Evolutionary conservation across 2,329 filamentous ascomycete species (phyloP), one percentile per base, ranked within the genome.

Genomic region (Penicillium sp.): DNA sequence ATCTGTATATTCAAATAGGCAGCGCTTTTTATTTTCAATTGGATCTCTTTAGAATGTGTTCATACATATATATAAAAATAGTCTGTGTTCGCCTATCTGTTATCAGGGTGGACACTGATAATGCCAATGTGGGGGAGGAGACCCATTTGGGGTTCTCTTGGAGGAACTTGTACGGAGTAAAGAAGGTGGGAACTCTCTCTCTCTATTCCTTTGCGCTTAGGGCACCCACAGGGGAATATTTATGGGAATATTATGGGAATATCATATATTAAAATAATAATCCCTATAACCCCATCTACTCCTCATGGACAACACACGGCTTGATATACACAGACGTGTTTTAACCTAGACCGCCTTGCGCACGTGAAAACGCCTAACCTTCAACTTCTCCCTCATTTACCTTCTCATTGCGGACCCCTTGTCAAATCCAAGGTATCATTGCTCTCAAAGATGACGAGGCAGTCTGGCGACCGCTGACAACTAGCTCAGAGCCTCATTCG

Each of bases 311-410:
- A 45, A 27, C 42, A 27, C 38, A n/a, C 21, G 13, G 2, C 10
- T 43, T 17, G 19, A 17, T 35, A 50, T 52, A 38, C 48, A 50
- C 41, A 46, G 42, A 53, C 54, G 49, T 53, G 48, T 52, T 52
- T 38, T 21, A 3, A 31, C 55, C 54, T 43, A 66, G 64, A 67
- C 65, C 65, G 65, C 65, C 64, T 67, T 67, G 56, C 38, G 61
- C 65, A 67, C 65, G 65, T 67, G 65, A 65, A 65, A 47, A 54
- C 51, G 56, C 50, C 62, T 50, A 38, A 54, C 51, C 52, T 54
- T 56, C 56, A 49, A 50, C 51, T 51, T 52, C 50, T 49, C 42
- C 45, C 50, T 35, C 31, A 19, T 23, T 33, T 47, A 48, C 27
- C 21, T 23, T 51, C 35, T 21, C 40, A 46, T 19, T 45, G 31